These are phyloP conservation scores for Prunus mongolica DNA, from an alignment of 306 rosid species.

Conservation along the genomic window DNA sequence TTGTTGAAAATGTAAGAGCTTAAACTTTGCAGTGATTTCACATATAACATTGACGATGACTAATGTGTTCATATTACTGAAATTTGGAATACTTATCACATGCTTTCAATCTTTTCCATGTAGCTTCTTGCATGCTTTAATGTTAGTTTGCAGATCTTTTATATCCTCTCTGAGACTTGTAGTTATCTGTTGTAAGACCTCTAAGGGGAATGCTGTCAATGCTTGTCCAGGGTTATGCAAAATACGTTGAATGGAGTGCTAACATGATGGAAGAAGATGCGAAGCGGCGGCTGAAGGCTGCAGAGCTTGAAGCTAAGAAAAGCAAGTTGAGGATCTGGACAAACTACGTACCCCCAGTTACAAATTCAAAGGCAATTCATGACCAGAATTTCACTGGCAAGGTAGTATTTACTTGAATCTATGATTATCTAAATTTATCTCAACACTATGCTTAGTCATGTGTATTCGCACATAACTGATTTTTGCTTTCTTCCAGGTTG, in stretches of 20 bases:
- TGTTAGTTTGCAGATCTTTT: conserved; percentile 13
- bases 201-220: background rate
- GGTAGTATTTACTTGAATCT: conserved; percentile 40
- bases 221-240: conserved; percentile 63
- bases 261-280: conserved; percentile 98
- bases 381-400: conserved; percentile 93
- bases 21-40: conserved; percentile 10
- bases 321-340: conserved; percentile 75
- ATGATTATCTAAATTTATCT: conserved; percentile 1
- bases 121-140: conserved; percentile 17
- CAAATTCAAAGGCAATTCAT: conserved; percentile 97
- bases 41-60: conserved; percentile 6
- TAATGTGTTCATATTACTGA: conserved; percentile 3
- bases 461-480: conserved; percentile 10
- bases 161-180: background rate
- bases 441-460: background rate
- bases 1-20: conserved; percentile 72
- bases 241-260: conserved; percentile 98
- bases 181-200: conserved; percentile 1
- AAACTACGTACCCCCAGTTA: conserved; percentile 79
- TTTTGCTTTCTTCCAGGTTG: conserved; percentile 56
- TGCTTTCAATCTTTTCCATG: conserved; percentile 4
- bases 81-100: conserved; percentile 7
- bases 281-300: conserved; percentile 72
- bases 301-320: conserved; percentile 91